A percentile compares a stretch with the other conserved stretches of the same genome.
Conservation (phyloP, 768 basidiomycete genomes). For the Russula lepida region DNA sequence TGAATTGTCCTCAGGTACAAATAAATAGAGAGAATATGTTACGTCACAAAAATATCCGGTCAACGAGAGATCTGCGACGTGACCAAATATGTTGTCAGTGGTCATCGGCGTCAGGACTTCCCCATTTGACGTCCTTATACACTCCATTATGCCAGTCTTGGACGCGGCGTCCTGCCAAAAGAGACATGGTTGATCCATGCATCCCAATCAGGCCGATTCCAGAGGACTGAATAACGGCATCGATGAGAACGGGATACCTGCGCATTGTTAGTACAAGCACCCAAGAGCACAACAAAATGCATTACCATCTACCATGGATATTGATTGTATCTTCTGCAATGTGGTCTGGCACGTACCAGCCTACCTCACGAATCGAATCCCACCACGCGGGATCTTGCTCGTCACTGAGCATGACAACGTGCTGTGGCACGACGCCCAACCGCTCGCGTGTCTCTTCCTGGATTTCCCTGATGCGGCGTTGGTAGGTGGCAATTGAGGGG, state of each 20-base stretch:
- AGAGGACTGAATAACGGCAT: constrained; percentile 61
- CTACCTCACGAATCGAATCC: constrained; percentile 28
- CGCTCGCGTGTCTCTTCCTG: constrained; percentile 29
- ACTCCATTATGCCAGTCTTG: constrained; percentile 57
- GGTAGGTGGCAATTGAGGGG: constrained; percentile 29
- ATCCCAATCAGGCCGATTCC: constrained; percentile 68
- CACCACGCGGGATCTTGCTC: constrained; percentile 36
- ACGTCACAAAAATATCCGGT: neutral
- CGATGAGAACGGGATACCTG: constrained; percentile 69
- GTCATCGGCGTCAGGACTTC: constrained; percentile 45
- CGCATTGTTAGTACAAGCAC: neutral
- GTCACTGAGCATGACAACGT: constrained; percentile 38
- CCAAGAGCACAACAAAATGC: neutral
- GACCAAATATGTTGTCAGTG: constrained; percentile 29
- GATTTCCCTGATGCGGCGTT: constrained; percentile 27
- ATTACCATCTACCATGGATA: constrained; percentile 31
- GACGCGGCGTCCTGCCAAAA: constrained; percentile 56
- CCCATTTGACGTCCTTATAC: constrained; percentile 49
- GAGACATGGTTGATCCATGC: constrained; percentile 61
- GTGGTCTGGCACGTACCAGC: constrained; percentile 34
- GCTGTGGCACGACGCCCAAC: constrained; percentile 27
- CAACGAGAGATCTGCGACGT: neutral
- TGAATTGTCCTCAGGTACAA: neutral
- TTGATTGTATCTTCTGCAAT: constrained; percentile 28
- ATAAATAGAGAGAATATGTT: neutral